phyloP scores from a whole-genome alignment of 345 rosid genomes.

The Syzygium aromaticum region DNA sequence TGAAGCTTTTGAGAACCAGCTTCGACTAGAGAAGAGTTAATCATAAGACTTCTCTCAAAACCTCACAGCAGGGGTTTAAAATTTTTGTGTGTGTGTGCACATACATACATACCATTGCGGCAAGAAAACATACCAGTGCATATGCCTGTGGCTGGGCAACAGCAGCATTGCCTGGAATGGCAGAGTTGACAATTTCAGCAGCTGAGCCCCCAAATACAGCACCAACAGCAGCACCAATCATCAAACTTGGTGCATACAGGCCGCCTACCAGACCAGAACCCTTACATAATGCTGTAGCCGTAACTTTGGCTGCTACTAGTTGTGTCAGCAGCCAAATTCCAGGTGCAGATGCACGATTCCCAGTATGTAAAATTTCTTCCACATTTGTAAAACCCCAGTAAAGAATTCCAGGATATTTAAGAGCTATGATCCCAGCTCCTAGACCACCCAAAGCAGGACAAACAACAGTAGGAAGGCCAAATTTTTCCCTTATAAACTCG shows the following conservation, averaged over 20 bases:
- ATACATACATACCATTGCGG: not conserved
- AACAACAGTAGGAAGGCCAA: constrained; percentile 79
- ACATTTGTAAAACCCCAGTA: constrained; percentile 99
- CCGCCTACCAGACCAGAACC: constrained; percentile 99
- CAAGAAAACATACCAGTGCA: constrained; percentile 58
- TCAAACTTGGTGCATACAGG: constrained; percentile 95
- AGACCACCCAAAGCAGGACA: constrained; percentile 98
- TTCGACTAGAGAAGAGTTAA: not conserved
- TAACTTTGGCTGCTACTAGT: constrained; percentile 91
- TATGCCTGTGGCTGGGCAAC: constrained; percentile 99
- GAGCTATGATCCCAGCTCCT: constrained; percentile 96
- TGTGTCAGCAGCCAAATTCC: constrained; percentile 94
- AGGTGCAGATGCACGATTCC: constrained; percentile 94
- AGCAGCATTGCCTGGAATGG: constrained; percentile 96
- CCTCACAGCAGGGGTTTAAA: not conserved
- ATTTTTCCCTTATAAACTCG: constrained; percentile 66
- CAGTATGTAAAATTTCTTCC: constrained; percentile 93
- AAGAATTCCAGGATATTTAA: constrained; percentile 91
- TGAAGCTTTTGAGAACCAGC: not conserved
- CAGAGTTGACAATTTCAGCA: constrained; percentile 77
- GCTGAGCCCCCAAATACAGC: constrained; percentile 99
- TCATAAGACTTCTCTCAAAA: not conserved
- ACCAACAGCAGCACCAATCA: constrained; percentile 98
- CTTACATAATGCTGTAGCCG: constrained; percentile 90
- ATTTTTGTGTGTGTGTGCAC: not conserved